A percentile compares a stretch with the other conserved stretches of the same genome.
Evolutionary conservation across 441 rosid genomes (phyloP).

Genomic region (Theobroma grandiflorum): DNA sequence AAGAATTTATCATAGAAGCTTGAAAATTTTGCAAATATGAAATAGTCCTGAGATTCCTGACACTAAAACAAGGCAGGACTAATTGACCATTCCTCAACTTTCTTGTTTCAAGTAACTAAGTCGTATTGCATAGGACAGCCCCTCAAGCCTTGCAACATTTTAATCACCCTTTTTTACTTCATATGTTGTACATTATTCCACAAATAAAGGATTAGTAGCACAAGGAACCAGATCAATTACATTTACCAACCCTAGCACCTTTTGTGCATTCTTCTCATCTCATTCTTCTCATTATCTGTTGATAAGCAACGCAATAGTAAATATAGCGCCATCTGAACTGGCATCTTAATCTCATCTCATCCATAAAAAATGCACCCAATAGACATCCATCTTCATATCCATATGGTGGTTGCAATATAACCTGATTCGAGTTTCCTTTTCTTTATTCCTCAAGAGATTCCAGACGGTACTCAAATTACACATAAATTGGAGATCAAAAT

Average conservation of each 20-base stretch:
- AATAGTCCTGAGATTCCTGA: neutral
- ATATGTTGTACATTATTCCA: neutral
- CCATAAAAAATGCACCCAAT: slow-evolving; percentile 3
- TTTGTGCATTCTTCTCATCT: slow-evolving; percentile 13
- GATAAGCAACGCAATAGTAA: neutral
- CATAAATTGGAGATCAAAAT: slow-evolving; percentile 1
- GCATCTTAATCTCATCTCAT: neutral
- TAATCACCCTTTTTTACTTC: neutral
- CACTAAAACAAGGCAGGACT: neutral
- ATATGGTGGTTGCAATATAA: neutral
- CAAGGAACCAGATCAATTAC: neutral
- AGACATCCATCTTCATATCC: slow-evolving; percentile 11
- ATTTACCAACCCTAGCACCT: slow-evolving; percentile 1
- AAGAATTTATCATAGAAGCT: neutral
- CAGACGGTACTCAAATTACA: neutral
- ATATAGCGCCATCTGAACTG: neutral
- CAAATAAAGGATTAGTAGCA: neutral
- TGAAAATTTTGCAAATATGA: neutral
- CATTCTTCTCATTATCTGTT: slow-evolving; percentile 9
- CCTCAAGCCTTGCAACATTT: neutral
- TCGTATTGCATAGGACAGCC: neutral
- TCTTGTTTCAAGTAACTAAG: neutral
- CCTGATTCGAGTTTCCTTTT: neutral
- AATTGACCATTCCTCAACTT: slow-evolving; percentile 5
- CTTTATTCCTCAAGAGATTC: neutral